A percentile compares a stretch with the other conserved stretches of the same genome.
phyloP scores from a whole-genome alignment of 1,284 basidiomycete species.

The Peniophora sp. region DNA sequence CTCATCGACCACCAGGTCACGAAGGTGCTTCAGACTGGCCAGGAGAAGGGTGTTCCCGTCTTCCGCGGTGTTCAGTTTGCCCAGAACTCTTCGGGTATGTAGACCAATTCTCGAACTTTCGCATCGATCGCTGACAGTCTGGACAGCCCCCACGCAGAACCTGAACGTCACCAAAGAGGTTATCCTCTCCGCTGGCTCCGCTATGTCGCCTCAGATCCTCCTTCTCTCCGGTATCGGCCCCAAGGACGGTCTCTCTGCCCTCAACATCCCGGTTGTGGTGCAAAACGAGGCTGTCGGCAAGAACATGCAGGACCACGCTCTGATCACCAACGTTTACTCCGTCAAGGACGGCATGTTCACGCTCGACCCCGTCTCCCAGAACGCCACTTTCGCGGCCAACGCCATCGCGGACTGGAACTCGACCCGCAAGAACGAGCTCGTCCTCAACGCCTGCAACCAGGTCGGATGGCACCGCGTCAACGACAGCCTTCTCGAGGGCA shows the following conservation, averaged over 20 bases:
- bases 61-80: constrained; percentile 27
- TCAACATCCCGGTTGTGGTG: constrained; percentile 22
- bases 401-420: constrained; percentile 10
- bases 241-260: constrained; percentile 17
- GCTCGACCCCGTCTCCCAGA: constrained; percentile 10
- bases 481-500: constrained; percentile 4
- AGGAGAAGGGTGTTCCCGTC: constrained; percentile 11
- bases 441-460: constrained; percentile 9
- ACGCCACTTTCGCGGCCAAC: constrained; percentile 7
- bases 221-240: constrained; percentile 37
- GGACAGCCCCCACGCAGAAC: constrained; percentile 13
- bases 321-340: constrained; percentile 10
- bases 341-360: constrained; percentile 14
- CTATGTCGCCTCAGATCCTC: constrained; percentile 32
- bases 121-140: constrained; percentile 1
- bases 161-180: constrained; percentile 20
- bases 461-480: constrained; percentile 15
- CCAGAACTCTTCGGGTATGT: constrained; percentile 13
- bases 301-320: constrained; percentile 30
- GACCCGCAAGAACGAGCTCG: constrained; percentile 10
- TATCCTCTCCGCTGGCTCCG: constrained; percentile 28
- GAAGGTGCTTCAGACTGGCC: constrained; percentile 22
- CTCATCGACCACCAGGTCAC: constrained; percentile 32
- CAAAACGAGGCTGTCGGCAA: constrained; percentile 29
- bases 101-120: background rate